These are phyloP conservation scores for Chaetothyriales sp. DNA, from an alignment of 2,329 filamentous ascomycete genomes.

Conservation along the genomic window DNA sequence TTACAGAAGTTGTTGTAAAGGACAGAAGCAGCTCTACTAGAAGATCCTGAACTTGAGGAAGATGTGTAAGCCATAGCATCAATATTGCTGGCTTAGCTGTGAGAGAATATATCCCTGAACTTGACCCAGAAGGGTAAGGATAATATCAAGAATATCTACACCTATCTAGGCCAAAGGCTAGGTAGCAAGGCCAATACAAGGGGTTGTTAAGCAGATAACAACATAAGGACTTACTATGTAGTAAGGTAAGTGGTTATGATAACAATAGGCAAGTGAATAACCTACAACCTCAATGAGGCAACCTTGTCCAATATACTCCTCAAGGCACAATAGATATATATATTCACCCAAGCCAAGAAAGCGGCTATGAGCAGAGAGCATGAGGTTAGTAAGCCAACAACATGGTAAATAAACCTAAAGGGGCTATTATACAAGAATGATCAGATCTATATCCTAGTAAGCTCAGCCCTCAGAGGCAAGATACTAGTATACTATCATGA, in stretches of 20 bases:
- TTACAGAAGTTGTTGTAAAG: neutral
- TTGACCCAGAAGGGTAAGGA: too few species aligned
- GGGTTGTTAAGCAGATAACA: too few species aligned
- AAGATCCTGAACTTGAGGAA: too few species aligned
- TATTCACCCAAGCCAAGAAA: neutral
- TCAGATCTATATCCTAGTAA: conserved; percentile 1
- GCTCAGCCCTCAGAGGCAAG: neutral
- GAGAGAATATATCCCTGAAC: too few species aligned
- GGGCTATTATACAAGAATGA: conserved; percentile 1
- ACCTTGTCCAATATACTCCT: too few species aligned
- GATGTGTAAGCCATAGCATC: too few species aligned
- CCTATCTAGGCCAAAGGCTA: too few species aligned
- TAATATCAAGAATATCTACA: too few species aligned
- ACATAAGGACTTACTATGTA: too few species aligned
- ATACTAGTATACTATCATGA: conserved; percentile 4
- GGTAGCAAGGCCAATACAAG: too few species aligned
- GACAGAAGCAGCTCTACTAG: neutral
- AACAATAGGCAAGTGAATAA: neutral
- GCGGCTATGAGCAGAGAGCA: neutral
- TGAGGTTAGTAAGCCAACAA: neutral
- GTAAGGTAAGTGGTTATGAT: neutral
- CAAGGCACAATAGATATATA: too few species aligned
- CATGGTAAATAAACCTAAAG: conserved; percentile 1
- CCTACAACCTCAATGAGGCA: neutral
- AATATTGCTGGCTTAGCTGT: too few species aligned